phyloP scores from a whole-genome alignment of 331 rosid species.

The Erythrophleum ivorense region DNA sequence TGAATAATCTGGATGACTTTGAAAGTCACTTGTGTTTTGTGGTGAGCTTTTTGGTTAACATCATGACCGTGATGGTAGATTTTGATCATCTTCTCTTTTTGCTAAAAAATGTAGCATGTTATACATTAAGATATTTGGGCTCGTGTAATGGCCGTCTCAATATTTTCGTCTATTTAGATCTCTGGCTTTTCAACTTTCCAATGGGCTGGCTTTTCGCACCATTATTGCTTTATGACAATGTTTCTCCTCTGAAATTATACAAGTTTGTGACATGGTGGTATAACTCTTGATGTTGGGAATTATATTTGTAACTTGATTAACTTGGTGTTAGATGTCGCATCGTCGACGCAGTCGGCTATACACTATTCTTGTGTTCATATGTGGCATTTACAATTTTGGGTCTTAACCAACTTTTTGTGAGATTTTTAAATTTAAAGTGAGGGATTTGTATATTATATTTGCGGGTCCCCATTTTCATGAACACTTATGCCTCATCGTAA shows the following conservation, averaged over 20 bases:
- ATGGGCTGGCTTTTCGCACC: not conserved
- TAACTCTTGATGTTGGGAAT: too few species aligned
- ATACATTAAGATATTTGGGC: slow-evolving; percentile 20
- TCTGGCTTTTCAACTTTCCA: not conserved
- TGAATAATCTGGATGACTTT: slow-evolving; percentile 53
- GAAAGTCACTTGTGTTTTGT: slow-evolving; percentile 40
- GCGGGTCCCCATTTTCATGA: not conserved
- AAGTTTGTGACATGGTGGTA: slow-evolving; percentile 28
- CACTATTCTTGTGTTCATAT: not conserved
- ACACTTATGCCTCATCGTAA: not conserved
- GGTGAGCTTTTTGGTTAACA: slow-evolving; percentile 23
- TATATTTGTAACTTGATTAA: too few species aligned
- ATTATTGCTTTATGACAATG: not conserved
- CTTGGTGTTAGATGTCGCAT: not conserved
- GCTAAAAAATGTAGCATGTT: slow-evolving; percentile 24
- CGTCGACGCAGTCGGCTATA: not conserved
- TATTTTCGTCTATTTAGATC: not conserved
- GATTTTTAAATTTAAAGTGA: not conserved
- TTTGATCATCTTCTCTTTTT: not conserved
- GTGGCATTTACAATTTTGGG: not conserved
- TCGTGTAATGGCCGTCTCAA: not conserved
- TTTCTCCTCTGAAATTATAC: not conserved
- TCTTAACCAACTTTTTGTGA: not conserved
- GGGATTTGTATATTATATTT: not conserved
- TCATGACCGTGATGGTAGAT: not conserved